Percentiles rank a stretch among this genome's conserved stretches.
phyloP scores from a whole-genome alignment of 495 filamentous ascomycete genomes.

The Echria macrotheca region DNA sequence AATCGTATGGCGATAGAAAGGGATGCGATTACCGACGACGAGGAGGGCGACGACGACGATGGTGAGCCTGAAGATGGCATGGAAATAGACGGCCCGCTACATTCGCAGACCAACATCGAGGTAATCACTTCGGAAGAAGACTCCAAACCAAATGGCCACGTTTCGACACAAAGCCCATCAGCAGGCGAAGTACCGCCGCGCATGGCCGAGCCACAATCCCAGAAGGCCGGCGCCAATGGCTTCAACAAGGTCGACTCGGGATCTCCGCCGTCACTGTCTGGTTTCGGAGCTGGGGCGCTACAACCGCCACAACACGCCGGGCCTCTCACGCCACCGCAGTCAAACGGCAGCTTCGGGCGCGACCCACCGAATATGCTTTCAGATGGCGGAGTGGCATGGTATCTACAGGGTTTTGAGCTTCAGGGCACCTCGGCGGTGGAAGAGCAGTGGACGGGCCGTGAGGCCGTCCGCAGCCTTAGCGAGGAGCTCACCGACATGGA shows the following conservation, averaged over 20 bases:
- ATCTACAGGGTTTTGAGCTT: conserved; percentile 75
- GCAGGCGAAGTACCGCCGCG: conserved; percentile 12
- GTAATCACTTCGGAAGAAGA: conserved; percentile 34
- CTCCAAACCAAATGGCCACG: conserved; percentile 28
- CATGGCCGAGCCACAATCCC: conserved; percentile 13
- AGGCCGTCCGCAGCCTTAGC: conserved; percentile 70
- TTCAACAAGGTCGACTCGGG: conserved; percentile 25
- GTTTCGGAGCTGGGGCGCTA: conserved; percentile 6
- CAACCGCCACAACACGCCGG: conserved; percentile 13
- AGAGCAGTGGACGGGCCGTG: conserved; percentile 71
- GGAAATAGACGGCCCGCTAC: conserved; percentile 15
- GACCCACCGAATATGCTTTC: conserved; percentile 50
- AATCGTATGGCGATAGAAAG: no score
- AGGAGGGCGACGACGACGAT: conserved; percentile 12
- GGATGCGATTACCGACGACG: conserved; percentile 19
- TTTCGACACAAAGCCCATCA: conserved; percentile 20
- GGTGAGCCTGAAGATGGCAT: conserved; percentile 12
- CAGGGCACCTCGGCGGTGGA: conserved; percentile 63
- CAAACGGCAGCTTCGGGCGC: conserved; percentile 39
- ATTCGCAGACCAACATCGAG: conserved; percentile 33
- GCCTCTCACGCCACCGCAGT: conserved; percentile 43
- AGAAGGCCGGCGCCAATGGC: conserved; percentile 22
- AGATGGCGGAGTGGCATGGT: conserved; percentile 81
- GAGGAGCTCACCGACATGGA: conserved; percentile 86
- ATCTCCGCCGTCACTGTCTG: conserved; percentile 30